A percentile compares a stretch with the other conserved stretches of the same genome.
Evolutionary conservation across 1,284 basidiomycete species (phyloP).

Genomic region (Bondarzewia mesenterica): DNA sequence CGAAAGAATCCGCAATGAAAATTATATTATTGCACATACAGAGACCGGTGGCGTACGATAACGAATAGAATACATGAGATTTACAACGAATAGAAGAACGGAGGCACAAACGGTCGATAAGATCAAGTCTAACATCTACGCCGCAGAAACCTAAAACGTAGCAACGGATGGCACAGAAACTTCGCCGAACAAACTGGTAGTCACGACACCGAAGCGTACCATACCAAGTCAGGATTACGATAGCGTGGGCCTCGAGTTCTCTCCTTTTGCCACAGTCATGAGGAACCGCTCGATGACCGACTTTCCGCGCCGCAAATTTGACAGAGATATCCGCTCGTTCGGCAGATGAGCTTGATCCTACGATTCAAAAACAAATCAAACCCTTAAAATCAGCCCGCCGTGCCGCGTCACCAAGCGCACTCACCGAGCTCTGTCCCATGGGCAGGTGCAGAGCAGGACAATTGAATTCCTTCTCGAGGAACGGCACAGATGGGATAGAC

Average conservation of each 20-base stretch:
- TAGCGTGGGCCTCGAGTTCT: not conserved
- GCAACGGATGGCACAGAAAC: too few species aligned
- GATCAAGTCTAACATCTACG: too few species aligned
- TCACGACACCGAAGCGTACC: not conserved
- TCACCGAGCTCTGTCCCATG: slow-evolving; percentile 76
- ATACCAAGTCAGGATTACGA: not conserved
- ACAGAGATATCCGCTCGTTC: slow-evolving; percentile 75
- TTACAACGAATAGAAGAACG: too few species aligned
- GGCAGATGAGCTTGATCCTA: slow-evolving; percentile 86
- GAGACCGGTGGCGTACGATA: too few species aligned
- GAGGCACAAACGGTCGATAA: too few species aligned
- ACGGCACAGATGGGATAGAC: slow-evolving; percentile 89
- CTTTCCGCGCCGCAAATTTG: slow-evolving; percentile 70
- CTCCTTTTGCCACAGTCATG: not conserved
- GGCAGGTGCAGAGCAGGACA: slow-evolving; percentile 84
- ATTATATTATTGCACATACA: too few species aligned
- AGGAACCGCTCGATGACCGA: slow-evolving; percentile 71
- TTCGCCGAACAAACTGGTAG: too few species aligned
- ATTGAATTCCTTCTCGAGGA: slow-evolving; percentile 83
- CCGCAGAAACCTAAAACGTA: too few species aligned
- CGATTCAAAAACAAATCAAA: not conserved
- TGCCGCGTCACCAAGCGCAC: slow-evolving; percentile 47
- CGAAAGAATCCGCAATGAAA: too few species aligned
- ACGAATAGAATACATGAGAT: too few species aligned
- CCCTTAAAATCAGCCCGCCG: not conserved